Evolutionary conservation across 1,139 yeast genomes (phyloP).

Genomic region (Kurtzmaniella natalensis): DNA sequence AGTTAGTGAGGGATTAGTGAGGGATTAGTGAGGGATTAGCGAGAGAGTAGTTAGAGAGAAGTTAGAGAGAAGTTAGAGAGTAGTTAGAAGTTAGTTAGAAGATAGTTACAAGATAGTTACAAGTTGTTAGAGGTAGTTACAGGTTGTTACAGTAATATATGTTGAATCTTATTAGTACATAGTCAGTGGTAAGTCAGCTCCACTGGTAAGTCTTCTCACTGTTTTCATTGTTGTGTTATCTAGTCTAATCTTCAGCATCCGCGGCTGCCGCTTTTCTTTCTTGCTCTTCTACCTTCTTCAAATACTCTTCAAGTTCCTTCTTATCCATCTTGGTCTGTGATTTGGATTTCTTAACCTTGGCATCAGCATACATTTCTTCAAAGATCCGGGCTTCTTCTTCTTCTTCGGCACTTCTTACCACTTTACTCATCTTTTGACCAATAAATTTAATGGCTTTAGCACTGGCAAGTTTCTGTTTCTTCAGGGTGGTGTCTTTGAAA

Average conservation of each 20-base stretch:
- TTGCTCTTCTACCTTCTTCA: constrained; percentile 15
- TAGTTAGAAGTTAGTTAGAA: no score
- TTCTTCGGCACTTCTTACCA: constrained; percentile 62
- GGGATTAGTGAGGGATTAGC: no score
- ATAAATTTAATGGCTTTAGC: constrained; percentile 59
- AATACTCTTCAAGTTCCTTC: constrained; percentile 19
- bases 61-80: no score
- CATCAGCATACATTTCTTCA: constrained; percentile 79
- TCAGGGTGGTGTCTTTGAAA: constrained; percentile 50
- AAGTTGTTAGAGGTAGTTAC: no score
- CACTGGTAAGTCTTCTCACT: no score
- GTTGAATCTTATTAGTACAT: no score
- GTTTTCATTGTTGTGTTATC: no score
- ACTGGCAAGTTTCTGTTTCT: constrained; percentile 49
- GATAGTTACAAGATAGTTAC: no score
- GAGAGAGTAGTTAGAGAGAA: no score
- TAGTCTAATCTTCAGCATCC: background rate
- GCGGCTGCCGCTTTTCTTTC: background rate
- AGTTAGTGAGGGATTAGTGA: no score
- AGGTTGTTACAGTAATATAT: no score
- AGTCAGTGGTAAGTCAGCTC: no score
- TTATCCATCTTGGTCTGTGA: constrained; percentile 14
- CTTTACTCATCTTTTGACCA: constrained; percentile 52
- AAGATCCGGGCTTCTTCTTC: constrained; percentile 82
- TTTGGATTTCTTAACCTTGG: constrained; percentile 48